Evolutionary conservation across 2,329 filamentous ascomycete genomes (phyloP).

Genomic region (Teratosphaeriaceae sp.): DNA sequence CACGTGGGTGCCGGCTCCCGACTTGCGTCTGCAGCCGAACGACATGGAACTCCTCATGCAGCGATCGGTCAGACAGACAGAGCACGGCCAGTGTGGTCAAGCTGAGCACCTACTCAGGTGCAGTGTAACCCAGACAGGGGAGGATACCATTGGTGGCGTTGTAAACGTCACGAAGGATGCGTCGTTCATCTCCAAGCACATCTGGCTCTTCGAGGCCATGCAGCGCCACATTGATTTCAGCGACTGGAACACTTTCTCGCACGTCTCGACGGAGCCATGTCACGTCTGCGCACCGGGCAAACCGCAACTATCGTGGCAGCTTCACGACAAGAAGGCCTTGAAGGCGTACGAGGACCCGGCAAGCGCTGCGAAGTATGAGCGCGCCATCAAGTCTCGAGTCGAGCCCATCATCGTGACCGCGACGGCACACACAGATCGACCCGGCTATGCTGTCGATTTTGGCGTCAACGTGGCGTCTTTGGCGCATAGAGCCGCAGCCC

Average conservation of each 20-base stretch:
- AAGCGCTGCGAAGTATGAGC: conserved; percentile 46
- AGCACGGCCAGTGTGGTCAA: background rate
- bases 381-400: conserved; percentile 44
- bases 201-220: conserved; percentile 22
- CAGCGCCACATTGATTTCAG: conserved; percentile 13
- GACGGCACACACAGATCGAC: background rate
- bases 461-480: conserved; percentile 24
- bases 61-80: background rate
- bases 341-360: conserved; percentile 45
- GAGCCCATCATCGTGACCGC: conserved; percentile 14
- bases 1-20: conserved; percentile 2
- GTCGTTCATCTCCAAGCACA: conserved; percentile 11
- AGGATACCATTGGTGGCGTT: background rate
- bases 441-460: conserved; percentile 11
- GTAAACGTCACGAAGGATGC: conserved; percentile 4
- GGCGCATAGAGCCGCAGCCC: conserved; percentile 23
- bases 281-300: conserved; percentile 32
- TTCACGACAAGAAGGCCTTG: conserved; percentile 25
- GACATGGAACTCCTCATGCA: background rate
- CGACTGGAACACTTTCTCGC: conserved; percentile 13
- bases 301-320: conserved; percentile 34
- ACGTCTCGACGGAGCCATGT: conserved; percentile 7
- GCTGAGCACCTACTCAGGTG: background rate
- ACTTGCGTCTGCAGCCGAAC: background rate
- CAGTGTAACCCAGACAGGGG: background rate